Evolutionary conservation across 768 basidiomycete species (phyloP).

Genomic region (Boletus rubroflammeus): DNA sequence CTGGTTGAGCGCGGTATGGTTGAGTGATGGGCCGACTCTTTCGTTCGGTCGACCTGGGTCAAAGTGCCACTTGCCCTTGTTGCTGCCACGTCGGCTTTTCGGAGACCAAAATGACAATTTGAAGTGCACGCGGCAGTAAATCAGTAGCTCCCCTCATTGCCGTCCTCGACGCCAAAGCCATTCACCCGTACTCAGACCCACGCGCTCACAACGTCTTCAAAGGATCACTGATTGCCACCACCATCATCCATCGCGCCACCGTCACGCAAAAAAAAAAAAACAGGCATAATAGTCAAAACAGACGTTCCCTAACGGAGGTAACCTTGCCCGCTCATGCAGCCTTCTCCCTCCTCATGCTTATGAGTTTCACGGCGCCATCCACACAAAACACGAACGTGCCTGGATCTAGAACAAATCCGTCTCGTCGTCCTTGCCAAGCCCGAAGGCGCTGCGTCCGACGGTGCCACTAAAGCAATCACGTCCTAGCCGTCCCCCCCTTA

Average conservation of each 20-base stretch:
- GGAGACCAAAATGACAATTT: background rate
- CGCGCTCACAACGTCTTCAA: background rate
- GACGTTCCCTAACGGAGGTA: background rate
- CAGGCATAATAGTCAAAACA: background rate
- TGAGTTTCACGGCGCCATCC: background rate
- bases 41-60: background rate
- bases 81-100: background rate
- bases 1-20: conserved; percentile 10
- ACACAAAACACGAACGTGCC: conserved; percentile 4
- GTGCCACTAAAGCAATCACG: background rate
- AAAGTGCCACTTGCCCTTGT: too few species aligned
- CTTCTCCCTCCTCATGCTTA: too few species aligned
- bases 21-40: too few species aligned
- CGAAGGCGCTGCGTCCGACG: background rate
- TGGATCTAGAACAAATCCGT: background rate
- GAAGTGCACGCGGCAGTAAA: background rate
- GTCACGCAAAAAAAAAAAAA: background rate
- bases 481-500: background rate
- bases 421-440: background rate
- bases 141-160: background rate
- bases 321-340: background rate
- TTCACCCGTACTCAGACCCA: background rate
- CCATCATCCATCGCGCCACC: background rate
- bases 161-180: background rate
- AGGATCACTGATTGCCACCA: too few species aligned